Conservation (phyloP, 1,284 basidiomycete genomes). For the Pulchroboletus neoregius region DNA sequence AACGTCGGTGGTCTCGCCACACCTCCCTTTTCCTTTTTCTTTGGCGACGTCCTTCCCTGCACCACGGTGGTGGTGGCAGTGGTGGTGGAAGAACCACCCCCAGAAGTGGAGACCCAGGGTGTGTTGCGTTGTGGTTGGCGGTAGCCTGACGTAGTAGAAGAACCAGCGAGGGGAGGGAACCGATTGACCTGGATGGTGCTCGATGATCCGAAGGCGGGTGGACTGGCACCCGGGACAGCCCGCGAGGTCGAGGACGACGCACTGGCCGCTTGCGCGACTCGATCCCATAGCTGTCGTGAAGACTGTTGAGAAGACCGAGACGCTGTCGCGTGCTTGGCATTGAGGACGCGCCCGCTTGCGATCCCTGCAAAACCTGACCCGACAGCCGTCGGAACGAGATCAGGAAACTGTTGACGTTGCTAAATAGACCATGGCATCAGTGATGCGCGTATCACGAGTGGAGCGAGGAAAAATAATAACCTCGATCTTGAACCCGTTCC, state of each 20-base stretch:
- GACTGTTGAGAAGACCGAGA: slow-evolving; percentile 54
- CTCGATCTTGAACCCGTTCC: slow-evolving; percentile 84
- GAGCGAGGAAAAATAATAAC: slow-evolving; percentile 34
- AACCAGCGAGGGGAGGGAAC: slow-evolving; percentile 44
- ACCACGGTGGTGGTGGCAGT: neutral
- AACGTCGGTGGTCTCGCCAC: slow-evolving; percentile 37
- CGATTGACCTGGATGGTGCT: slow-evolving; percentile 30
- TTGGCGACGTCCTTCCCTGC: slow-evolving; percentile 1
- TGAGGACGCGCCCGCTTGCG: slow-evolving; percentile 75
- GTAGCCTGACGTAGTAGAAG: slow-evolving; percentile 22
- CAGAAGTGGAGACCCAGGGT: slow-evolving; percentile 46
- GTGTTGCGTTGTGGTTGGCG: slow-evolving; percentile 46
- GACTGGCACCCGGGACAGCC: slow-evolving; percentile 12
- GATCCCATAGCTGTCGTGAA: slow-evolving; percentile 74
- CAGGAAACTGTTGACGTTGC: slow-evolving; percentile 84
- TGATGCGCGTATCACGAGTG: neutral
- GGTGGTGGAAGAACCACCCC: slow-evolving; percentile 8
- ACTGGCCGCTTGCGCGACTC: slow-evolving; percentile 81
- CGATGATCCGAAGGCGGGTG: slow-evolving; percentile 18
- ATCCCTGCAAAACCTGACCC: slow-evolving; percentile 74
- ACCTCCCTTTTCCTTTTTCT: slow-evolving; percentile 14
- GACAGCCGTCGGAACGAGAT: slow-evolving; percentile 58
- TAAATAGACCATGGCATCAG: slow-evolving; percentile 29
- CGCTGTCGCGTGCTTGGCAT: slow-evolving; percentile 73
- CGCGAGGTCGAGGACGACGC: slow-evolving; percentile 49